phyloP scores from a whole-genome alignment of 805 yeast genomes.

The Candida vartiovaarae region DNA sequence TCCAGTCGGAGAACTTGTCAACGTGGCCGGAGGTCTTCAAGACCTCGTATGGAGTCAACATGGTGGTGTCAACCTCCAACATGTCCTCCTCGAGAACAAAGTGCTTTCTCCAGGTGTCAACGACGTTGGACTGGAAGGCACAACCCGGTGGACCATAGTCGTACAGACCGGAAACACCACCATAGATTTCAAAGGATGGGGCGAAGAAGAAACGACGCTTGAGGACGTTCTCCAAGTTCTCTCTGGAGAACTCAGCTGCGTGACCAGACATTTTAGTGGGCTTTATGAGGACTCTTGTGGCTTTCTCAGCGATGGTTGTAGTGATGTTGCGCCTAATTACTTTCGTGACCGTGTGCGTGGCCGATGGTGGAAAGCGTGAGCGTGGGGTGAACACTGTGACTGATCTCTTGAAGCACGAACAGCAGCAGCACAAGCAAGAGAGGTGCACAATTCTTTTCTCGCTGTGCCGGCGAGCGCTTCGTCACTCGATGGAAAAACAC shows the following conservation, averaged over 20 bases:
- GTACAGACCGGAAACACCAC: constrained; percentile 96
- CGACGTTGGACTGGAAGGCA: constrained; percentile 91
- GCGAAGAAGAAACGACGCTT: constrained; percentile 96
- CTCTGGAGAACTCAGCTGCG: constrained; percentile 61
- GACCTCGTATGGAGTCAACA: constrained; percentile 97
- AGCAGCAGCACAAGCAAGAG: no score
- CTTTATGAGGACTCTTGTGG: neutral
- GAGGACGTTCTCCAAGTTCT: constrained; percentile 78
- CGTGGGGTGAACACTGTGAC: constrained; percentile 2
- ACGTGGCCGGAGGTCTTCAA: constrained; percentile 98
- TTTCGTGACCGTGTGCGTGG: neutral
- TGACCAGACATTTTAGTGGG: constrained; percentile 11
- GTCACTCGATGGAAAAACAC: no score
- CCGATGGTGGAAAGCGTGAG: neutral
- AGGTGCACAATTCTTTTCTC: no score
- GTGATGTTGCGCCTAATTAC: neutral
- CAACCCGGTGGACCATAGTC: constrained; percentile 99
- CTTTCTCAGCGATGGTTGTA: no score
- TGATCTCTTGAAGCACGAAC: neutral
- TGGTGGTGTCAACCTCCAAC: constrained; percentile 97
- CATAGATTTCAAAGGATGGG: constrained; percentile 95
- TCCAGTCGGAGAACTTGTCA: constrained; percentile 98
- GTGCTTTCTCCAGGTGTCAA: constrained; percentile 97
- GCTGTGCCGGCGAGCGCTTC: no score
- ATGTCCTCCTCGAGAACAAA: constrained; percentile 96